Evolutionary conservation across 2,329 filamentous ascomycete genomes (phyloP).

Genomic region (Colletotrichum sp.): DNA sequence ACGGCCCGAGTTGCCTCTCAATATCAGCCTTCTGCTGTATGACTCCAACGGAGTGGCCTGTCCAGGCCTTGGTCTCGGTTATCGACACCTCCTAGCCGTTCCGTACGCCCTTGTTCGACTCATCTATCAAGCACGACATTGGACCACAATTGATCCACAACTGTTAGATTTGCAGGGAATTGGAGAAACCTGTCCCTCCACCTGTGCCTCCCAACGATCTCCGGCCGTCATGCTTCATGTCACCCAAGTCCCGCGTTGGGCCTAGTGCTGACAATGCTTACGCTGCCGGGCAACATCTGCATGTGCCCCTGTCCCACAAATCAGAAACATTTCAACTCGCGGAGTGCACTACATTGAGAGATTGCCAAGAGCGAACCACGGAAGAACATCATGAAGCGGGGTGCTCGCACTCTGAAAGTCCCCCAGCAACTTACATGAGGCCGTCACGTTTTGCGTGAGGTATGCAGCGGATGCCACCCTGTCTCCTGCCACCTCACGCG

Average conservation of each 20-base stretch:
- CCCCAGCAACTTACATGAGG: not conserved
- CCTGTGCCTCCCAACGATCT: not conserved
- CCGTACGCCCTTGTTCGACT: not conserved
- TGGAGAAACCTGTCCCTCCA: not conserved
- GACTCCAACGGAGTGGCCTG: not conserved
- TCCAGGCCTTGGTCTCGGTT: not conserved
- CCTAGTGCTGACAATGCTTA: slow-evolving; percentile 18
- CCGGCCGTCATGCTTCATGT: not conserved
- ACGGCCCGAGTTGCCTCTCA: not conserved
- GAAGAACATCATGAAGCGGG: not conserved
- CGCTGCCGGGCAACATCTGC: slow-evolving; percentile 7
- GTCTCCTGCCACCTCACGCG: not conserved
- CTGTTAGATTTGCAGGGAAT: not conserved
- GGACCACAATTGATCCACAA: not conserved
- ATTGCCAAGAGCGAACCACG: not conserved
- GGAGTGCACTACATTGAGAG: not conserved
- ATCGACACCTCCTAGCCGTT: not conserved
- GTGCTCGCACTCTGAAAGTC: not conserved
- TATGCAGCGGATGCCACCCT: slow-evolving; percentile 3
- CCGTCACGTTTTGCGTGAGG: not conserved
- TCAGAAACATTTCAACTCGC: not conserved
- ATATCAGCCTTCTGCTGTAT: not conserved
- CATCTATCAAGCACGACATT: not conserved
- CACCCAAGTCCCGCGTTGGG: slow-evolving; percentile 3
- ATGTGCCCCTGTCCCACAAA: not conserved